Percentiles rank a stretch among this genome's conserved stretches.
These are phyloP conservation scores for Pholiota molesta DNA, from an alignment of 768 basidiomycete genomes.

Conservation along the genomic window DNA sequence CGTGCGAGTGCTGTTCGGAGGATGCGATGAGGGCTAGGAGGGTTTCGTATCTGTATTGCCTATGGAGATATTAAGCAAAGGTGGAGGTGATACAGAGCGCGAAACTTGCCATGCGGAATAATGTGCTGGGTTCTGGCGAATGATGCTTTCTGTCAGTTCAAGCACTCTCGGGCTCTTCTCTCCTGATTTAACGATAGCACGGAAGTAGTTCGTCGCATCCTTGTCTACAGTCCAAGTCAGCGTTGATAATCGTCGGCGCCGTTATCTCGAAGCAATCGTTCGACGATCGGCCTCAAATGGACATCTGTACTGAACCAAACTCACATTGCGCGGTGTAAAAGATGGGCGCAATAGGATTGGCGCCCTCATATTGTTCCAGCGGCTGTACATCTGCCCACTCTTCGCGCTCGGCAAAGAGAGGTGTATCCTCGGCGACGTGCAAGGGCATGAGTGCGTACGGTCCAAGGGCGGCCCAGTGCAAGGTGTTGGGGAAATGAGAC, in stretches of 20 bases:
- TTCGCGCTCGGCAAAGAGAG: constrained; percentile 60
- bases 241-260: background rate
- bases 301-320: constrained; percentile 29
- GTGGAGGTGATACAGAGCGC: background rate
- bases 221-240: constrained; percentile 57
- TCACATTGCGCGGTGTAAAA: constrained; percentile 88
- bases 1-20: background rate
- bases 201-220: constrained; percentile 92
- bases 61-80: constrained; percentile 31
- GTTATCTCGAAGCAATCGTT: background rate
- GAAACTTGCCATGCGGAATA: constrained; percentile 89
- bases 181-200: constrained; percentile 73
- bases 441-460: background rate
- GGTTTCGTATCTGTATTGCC: constrained; percentile 96
- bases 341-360: constrained; percentile 86
- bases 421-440: constrained; percentile 12
- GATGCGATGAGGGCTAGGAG: constrained; percentile 68
- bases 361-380: constrained; percentile 77
- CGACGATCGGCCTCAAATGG: background rate
- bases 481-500: background rate
- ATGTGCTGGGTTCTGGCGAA: constrained; percentile 92
- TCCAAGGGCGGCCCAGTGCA: background rate
- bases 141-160: constrained; percentile 85
- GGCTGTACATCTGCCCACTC: constrained; percentile 86
- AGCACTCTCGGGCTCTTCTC: constrained; percentile 86